Base-by-base conservation (phyloP, 192 early-diverging fungal genomes). In the Chytriomyces confervae region DNA sequence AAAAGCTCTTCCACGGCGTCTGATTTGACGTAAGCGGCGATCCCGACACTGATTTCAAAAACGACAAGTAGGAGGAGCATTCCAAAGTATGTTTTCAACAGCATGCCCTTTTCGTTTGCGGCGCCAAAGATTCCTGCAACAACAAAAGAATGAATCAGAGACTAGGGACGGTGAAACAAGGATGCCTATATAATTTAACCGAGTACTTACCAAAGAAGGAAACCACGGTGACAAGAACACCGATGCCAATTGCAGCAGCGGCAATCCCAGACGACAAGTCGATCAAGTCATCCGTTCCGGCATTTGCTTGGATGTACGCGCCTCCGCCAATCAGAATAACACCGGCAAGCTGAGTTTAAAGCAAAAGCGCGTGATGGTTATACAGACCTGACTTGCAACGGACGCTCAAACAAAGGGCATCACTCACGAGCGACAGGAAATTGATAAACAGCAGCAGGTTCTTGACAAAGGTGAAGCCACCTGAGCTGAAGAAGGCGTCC, bases 101-200 rank as follows among this genome's bases (percentile, higher is more conserved):
- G 80, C 83, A 89, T 83, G n/a, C 86, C 86, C 80, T 89, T 89
- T 64, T 89, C 88, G 77, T 89, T 89, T 27, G 88, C 88, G 44
- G 86, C 86, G n/a, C 88, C 88, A 69, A 87, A 87, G 76, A 76
- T 76, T 24, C 74, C 74, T 76, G 8, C 7, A 13, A 60, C 27
- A 27, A 64, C 23, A 20, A 16, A 43, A 23, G 11, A 3, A 27
- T 16, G 27, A 29, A 65, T 65, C 24, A 43, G 24, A 65, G 24
- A 65, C 11, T 27, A 0, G 1, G 3, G 63, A 0, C 11, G 27
- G 63, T 3, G 13, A 65, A 27, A 5, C 23, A 65, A 65, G 18
- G 36, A 2, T 65, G 27, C 13, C 11, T 27, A 3, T 5, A 27
- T 27, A 16, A 65, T 27, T 13, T 65, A 27, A 23, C n/a, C 29